These are phyloP conservation scores for Elaeis guineensis DNA, from an alignment of 176 grass and related monocot species.

Conservation along the genomic window DNA sequence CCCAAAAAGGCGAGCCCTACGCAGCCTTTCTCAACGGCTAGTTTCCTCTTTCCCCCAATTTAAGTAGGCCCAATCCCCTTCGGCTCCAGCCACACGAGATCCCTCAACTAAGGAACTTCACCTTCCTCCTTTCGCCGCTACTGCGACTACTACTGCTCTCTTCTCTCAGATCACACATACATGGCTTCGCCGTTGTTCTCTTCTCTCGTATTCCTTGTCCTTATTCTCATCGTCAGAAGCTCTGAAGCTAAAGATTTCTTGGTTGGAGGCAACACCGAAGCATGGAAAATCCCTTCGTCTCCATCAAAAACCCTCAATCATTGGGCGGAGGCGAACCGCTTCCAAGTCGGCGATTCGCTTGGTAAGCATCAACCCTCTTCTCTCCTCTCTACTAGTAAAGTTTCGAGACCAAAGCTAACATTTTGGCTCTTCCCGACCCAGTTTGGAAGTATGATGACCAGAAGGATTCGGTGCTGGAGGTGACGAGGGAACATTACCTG, in stretches of 20 bases:
- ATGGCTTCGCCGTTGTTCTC: neutral
- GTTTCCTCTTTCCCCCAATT: too few relatives aligned
- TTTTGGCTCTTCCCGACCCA: neutral
- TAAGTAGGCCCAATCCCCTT: too few relatives aligned
- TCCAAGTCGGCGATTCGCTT: constrained; percentile 37
- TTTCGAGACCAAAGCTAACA: neutral
- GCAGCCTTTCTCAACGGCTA: too few relatives aligned
- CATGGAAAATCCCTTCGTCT: constrained; percentile 25
- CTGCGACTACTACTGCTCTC: neutral
- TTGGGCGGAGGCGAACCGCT: constrained; percentile 33
- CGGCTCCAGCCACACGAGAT: too few relatives aligned
- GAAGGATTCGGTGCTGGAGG: constrained; percentile 38
- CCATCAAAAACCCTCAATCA: constrained; percentile 32
- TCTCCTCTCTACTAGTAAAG: neutral
- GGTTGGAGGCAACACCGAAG: constrained; percentile 26
- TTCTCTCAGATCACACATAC: neutral
- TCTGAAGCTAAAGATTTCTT: constrained; percentile 26
- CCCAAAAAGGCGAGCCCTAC: too few relatives aligned
- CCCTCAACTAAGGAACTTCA: too few relatives aligned
- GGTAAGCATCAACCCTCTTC: constrained; percentile 8
- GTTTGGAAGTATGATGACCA: constrained; percentile 36
- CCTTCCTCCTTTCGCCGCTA: too few relatives aligned
- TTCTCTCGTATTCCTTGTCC: neutral
- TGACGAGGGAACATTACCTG: constrained; percentile 35
- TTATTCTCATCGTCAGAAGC: neutral